Evolutionary conservation across 2,329 filamentous ascomycete species (phyloP).

Genomic region (Paecilomyces niveus): DNA sequence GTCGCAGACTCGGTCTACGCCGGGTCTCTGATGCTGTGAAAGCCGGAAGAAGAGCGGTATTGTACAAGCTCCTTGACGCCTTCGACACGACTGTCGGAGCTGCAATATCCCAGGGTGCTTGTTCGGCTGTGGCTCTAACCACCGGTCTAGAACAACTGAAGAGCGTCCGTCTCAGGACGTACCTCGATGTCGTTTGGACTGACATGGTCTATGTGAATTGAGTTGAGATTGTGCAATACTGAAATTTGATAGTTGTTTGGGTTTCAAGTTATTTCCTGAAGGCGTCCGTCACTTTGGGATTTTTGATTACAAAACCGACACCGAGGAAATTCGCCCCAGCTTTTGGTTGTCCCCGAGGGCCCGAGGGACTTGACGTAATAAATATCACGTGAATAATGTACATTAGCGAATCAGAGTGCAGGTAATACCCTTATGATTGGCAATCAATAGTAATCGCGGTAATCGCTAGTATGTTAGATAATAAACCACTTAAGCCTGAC

Average conservation of each 20-base stretch:
- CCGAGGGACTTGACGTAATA: background rate
- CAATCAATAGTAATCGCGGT: background rate
- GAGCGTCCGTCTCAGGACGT: slow-evolving; percentile 23
- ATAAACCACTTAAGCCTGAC: background rate
- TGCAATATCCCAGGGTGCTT: slow-evolving; percentile 18
- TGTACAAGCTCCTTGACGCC: slow-evolving; percentile 34
- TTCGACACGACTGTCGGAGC: slow-evolving; percentile 17
- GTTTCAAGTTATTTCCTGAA: background rate
- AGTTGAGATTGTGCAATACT: background rate
- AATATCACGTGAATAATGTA: background rate
- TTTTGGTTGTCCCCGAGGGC: background rate
- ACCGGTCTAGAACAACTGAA: slow-evolving; percentile 14
- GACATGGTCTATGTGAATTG: slow-evolving; percentile 19
- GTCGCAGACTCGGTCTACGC: slow-evolving; percentile 39
- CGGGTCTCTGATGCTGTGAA: slow-evolving; percentile 42
- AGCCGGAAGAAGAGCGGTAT: slow-evolving; percentile 37
- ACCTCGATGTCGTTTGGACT: slow-evolving; percentile 23
- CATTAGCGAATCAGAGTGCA: background rate
- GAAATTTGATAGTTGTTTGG: background rate
- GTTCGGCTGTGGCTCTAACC: slow-evolving; percentile 14
- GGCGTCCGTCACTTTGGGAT: background rate
- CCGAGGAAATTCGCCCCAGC: background rate
- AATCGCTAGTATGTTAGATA: background rate
- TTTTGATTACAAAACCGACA: background rate
- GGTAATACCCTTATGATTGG: background rate